Evolutionary conservation across 164 flowering plant species (phyloP).

Genomic region (Stephania japonica): DNA sequence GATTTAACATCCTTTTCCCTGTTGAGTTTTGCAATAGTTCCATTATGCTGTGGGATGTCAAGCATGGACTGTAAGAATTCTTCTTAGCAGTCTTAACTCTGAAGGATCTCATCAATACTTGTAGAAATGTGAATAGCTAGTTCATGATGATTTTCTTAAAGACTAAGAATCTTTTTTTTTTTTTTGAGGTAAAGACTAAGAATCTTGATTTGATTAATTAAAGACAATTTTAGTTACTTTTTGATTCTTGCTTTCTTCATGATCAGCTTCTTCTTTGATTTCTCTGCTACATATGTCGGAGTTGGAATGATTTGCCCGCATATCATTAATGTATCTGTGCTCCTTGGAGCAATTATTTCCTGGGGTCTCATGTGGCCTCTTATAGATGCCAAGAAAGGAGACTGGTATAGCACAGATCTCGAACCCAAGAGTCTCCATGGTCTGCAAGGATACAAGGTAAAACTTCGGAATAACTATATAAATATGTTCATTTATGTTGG

Average conservation of each 20-base stretch:
- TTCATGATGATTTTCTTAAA: background rate
- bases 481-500: too few relatives aligned
- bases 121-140: too few relatives aligned
- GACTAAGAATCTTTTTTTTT: background rate
- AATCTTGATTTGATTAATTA: background rate
- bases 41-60: too few relatives aligned
- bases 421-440: conserved; percentile 23
- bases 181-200: background rate
- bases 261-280: conserved; percentile 10
- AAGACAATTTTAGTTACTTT: background rate
- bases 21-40: too few relatives aligned
- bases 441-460: conserved; percentile 38
- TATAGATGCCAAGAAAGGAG: conserved; percentile 28
- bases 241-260: background rate
- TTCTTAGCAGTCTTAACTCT: too few relatives aligned
- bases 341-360: conserved; percentile 25
- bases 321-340: conserved; percentile 24
- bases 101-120: too few relatives aligned
- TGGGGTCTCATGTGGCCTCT: conserved; percentile 33
- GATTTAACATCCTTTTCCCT: too few relatives aligned
- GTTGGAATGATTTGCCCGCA: conserved; percentile 46
- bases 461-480: background rate
- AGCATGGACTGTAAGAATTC: too few relatives aligned
- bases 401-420: conserved; percentile 27
- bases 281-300: conserved; percentile 19